These are phyloP conservation scores for Saccharomycopsis sp. DNA, from an alignment of 805 yeast genomes.

Conservation along the genomic window DNA sequence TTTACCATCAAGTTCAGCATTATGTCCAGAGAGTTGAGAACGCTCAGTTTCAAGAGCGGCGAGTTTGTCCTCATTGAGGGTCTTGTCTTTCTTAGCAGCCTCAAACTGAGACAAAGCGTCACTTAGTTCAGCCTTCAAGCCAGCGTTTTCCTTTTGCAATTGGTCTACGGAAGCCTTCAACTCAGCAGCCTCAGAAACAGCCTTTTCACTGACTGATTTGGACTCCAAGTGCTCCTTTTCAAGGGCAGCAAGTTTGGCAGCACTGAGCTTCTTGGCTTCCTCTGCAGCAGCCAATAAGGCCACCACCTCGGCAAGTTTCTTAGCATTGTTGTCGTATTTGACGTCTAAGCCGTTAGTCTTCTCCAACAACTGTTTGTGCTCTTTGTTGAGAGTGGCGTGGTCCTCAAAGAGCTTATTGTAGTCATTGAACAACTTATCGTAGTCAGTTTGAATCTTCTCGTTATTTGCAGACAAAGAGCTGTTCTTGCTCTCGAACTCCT, in stretches of 20 bases:
- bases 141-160: not conserved
- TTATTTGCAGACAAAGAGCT: not conserved
- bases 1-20: not conserved
- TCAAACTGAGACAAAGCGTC: not conserved
- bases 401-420: conserved; percentile 14
- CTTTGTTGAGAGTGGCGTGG: conserved; percentile 5
- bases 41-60: not conserved
- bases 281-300: not conserved
- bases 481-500: not conserved
- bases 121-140: not conserved
- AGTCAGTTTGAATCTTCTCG: not conserved
- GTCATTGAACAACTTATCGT: conserved; percentile 15
- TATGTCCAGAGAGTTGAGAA: not conserved
- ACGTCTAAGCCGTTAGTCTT: not conserved
- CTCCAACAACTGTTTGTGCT: not conserved
- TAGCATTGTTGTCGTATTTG: not conserved
- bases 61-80: not conserved
- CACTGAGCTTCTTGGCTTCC: not conserved
- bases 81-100: not conserved
- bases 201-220: not conserved
- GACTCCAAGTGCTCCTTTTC: not conserved
- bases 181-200: not conserved
- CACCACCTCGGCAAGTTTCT: not conserved
- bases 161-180: not conserved
- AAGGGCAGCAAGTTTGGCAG: not conserved